Percentiles rank a stretch among this genome's conserved stretches.
These are phyloP conservation scores for Corymbia calophylla DNA, from an alignment of 441 rosid genomes.

Conservation along the genomic window DNA sequence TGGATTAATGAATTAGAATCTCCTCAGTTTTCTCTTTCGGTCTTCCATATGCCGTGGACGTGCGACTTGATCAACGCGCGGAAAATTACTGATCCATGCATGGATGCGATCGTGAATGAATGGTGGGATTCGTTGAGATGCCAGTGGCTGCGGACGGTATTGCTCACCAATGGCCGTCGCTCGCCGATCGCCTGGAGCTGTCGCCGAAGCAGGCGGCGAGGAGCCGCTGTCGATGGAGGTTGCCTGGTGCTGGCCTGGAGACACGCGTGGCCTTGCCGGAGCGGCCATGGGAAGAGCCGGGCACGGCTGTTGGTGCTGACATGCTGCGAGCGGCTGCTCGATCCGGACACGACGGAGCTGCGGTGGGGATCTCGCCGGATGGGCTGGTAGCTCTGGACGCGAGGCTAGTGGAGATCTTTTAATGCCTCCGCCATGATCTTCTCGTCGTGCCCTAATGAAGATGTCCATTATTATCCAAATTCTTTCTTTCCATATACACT, in stretches of 20 bases:
- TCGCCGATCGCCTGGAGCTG: not conserved
- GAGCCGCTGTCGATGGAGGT: not conserved
- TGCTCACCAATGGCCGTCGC: not conserved
- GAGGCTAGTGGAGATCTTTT: not conserved
- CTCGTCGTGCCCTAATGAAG: not conserved
- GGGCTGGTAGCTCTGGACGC: not conserved
- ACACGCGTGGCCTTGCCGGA: not conserved
- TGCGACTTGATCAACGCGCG: not conserved
- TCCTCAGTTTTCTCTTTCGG: not conserved
- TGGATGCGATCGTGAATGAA: not conserved
- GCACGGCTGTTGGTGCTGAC: not conserved
- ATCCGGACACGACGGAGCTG: not conserved
- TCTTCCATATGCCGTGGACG: not conserved
- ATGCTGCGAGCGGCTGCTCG: not conserved
- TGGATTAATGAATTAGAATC: no score
- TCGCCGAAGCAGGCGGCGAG: not conserved
- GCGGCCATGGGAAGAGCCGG: not conserved
- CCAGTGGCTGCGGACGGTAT: not conserved
- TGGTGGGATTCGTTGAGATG: not conserved
- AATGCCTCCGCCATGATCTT: not conserved
- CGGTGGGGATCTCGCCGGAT: not conserved
- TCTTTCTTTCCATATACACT: not conserved
- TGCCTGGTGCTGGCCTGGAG: not conserved
- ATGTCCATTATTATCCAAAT: not conserved
- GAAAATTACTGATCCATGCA: not conserved